Conservation (phyloP, 495 filamentous ascomycete genomes). For the Penicillium longicatenatum region DNA sequence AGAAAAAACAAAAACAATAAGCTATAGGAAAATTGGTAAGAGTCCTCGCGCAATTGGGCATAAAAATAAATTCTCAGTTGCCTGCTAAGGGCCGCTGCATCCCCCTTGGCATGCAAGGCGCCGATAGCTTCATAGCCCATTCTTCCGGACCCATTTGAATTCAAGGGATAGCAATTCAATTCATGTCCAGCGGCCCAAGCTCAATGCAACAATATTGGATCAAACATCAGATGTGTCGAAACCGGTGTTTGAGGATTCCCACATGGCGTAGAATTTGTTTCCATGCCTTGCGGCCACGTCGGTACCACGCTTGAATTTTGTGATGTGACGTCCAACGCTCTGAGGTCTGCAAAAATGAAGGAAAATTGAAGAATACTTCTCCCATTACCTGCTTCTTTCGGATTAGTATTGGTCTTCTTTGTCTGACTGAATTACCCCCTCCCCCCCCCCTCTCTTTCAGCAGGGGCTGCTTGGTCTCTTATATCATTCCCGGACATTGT, state of each 20-base stretch:
- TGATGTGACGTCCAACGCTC: slow-evolving; percentile 4
- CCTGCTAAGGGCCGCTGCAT: slow-evolving; percentile 13
- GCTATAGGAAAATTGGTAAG: not conserved
- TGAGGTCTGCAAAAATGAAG: not conserved
- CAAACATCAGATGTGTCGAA: slow-evolving; percentile 24
- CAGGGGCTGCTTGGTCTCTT: slow-evolving; percentile 1
- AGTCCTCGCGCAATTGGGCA: not conserved
- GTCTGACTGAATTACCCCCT: not conserved
- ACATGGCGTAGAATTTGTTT: slow-evolving; percentile 25
- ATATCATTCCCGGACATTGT: slow-evolving; percentile 3
- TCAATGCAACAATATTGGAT: slow-evolving; percentile 6
- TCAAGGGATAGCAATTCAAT: slow-evolving; percentile 21
- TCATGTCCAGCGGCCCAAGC: slow-evolving; percentile 10
- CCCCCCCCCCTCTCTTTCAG: not conserved
- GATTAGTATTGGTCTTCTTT: slow-evolving; percentile 15
- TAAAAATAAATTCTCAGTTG: slow-evolving; percentile 1
- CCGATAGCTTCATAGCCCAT: slow-evolving; percentile 27
- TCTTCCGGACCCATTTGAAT: slow-evolving; percentile 11
- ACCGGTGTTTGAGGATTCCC: slow-evolving; percentile 1
- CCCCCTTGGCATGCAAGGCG: slow-evolving; percentile 32
- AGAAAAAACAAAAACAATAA: not conserved
- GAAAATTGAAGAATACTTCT: slow-evolving; percentile 12
- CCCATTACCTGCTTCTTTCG: slow-evolving; percentile 23
- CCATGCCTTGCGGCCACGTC: slow-evolving; percentile 31
- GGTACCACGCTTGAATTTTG: slow-evolving; percentile 16